Conservation (phyloP, 2,329 filamentous ascomycete species). For the Aspergillus sp. region DNA sequence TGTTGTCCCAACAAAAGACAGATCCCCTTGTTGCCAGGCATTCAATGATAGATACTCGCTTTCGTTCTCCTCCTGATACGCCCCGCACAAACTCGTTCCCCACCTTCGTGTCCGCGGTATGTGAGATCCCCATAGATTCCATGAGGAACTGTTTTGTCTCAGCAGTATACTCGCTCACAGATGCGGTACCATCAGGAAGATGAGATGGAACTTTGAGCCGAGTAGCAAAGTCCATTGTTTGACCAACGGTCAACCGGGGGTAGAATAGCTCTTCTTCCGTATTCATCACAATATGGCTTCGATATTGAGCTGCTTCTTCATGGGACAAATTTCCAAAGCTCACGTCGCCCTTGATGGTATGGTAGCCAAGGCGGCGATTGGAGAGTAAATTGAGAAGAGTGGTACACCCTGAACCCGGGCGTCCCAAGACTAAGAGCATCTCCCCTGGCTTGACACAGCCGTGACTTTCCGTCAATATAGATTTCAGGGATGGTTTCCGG, state of each 20-base stretch:
- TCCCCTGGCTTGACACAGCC: constrained; percentile 72
- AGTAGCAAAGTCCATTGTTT: constrained; percentile 60
- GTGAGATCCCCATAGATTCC: constrained; percentile 55
- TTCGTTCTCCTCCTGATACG: constrained; percentile 66
- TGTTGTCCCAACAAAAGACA: constrained; percentile 66
- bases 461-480: constrained; percentile 63
- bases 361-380: constrained; percentile 63
- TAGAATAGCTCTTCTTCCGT: constrained; percentile 56
- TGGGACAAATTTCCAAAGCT: constrained; percentile 52
- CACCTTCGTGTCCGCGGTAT: constrained; percentile 65
- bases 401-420: constrained; percentile 69
- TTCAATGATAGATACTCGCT: constrained; percentile 67
- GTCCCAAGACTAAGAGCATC: constrained; percentile 68
- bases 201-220: constrained; percentile 68
- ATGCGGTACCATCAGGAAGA: constrained; percentile 65
- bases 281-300: constrained; percentile 60
- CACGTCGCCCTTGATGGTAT: constrained; percentile 59
- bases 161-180: constrained; percentile 55
- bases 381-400: constrained; percentile 68
- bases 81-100: constrained; percentile 65
- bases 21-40: constrained; percentile 56
- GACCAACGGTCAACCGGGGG: constrained; percentile 51
- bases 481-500: constrained; percentile 59
- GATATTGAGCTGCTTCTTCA: constrained; percentile 49
- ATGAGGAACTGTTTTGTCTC: constrained; percentile 57